Evolutionary conservation across 495 filamentous ascomycete species (phyloP).

Genomic region (Penicillium antarcticum): DNA sequence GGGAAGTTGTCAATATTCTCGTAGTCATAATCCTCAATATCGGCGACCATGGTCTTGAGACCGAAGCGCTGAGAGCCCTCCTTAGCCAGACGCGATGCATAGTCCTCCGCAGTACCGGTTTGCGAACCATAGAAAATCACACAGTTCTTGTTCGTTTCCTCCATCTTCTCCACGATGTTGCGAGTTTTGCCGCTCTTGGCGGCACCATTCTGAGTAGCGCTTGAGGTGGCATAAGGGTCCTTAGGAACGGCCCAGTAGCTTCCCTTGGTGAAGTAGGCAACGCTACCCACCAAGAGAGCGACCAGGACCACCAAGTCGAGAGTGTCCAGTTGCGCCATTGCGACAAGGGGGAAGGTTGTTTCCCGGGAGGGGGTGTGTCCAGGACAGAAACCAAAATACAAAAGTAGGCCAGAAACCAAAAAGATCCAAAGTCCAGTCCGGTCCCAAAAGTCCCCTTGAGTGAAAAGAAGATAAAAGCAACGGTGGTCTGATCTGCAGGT

Average conservation of each 20-base stretch:
- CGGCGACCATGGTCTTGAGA: slow-evolving; percentile 96
- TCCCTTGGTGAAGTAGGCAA: slow-evolving; percentile 97
- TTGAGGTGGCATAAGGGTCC: slow-evolving; percentile 78
- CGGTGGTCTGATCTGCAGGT: slow-evolving; percentile 29
- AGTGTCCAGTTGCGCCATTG: slow-evolving; percentile 94
- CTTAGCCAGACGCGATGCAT: slow-evolving; percentile 95
- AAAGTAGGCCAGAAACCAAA: too few relatives aligned
- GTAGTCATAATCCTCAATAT: slow-evolving; percentile 97
- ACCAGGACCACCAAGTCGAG: slow-evolving; percentile 89
- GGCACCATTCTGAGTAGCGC: slow-evolving; percentile 62
- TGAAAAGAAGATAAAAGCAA: slow-evolving; percentile 10
- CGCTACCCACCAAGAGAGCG: slow-evolving; percentile 76
- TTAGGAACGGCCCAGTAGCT: slow-evolving; percentile 80
- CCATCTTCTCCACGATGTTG: slow-evolving; percentile 93
- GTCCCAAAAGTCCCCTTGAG: background rate
- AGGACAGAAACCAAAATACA: background rate
- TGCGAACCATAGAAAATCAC: slow-evolving; percentile 98
- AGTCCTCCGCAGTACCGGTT: slow-evolving; percentile 97
- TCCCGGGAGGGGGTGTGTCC: background rate
- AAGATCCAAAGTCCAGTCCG: too few relatives aligned
- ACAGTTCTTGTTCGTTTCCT: slow-evolving; percentile 93
- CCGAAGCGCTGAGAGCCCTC: slow-evolving; percentile 95
- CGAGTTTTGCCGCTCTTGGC: slow-evolving; percentile 82
- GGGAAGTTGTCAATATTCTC: slow-evolving; percentile 90
- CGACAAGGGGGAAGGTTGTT: background rate